phyloP scores from a whole-genome alignment of 2,329 filamentous ascomycete genomes.

The Calonectria henricotiae region DNA sequence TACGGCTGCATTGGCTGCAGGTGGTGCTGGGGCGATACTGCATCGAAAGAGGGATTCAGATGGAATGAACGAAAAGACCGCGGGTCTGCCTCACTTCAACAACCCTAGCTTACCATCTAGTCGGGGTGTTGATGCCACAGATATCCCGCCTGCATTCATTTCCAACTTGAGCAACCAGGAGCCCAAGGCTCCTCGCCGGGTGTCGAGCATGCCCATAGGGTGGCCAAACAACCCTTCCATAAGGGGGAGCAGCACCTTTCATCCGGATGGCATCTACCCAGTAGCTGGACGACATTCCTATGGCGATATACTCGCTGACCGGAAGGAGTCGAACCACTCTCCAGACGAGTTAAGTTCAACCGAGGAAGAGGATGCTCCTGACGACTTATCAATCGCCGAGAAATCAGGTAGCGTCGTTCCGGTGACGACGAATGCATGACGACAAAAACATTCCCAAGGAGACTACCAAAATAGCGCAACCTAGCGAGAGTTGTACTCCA shows the following conservation, averaged over 20 bases:
- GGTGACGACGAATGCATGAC: background rate
- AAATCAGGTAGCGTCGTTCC: background rate
- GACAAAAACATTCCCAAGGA: background rate
- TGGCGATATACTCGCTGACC: slow-evolving; percentile 34
- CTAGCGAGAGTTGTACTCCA: background rate
- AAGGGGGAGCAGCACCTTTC: slow-evolving; percentile 46
- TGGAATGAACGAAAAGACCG: slow-evolving; percentile 48
- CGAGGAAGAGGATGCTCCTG: slow-evolving; percentile 17
- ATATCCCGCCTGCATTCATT: slow-evolving; percentile 40
- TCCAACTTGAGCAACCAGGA: slow-evolving; percentile 46
- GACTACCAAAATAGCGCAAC: background rate
- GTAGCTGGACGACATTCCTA: slow-evolving; percentile 40
- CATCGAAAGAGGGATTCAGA: slow-evolving; percentile 42
- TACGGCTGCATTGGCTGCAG: slow-evolving; percentile 46
- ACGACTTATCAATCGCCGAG: background rate
- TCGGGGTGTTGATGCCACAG: slow-evolving; percentile 40
- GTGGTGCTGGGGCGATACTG: slow-evolving; percentile 47
- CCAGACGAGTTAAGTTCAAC: slow-evolving; percentile 18
- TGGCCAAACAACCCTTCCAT: slow-evolving; percentile 58
- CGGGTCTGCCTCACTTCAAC: slow-evolving; percentile 36
- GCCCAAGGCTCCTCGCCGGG: slow-evolving; percentile 47
- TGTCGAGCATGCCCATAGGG: slow-evolving; percentile 59
- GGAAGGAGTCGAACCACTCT: slow-evolving; percentile 18
- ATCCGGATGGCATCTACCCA: slow-evolving; percentile 44
- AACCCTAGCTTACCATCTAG: slow-evolving; percentile 47